phyloP scores from a whole-genome alignment of 2,329 filamentous ascomycete genomes.

The Capronia americana region DNA sequence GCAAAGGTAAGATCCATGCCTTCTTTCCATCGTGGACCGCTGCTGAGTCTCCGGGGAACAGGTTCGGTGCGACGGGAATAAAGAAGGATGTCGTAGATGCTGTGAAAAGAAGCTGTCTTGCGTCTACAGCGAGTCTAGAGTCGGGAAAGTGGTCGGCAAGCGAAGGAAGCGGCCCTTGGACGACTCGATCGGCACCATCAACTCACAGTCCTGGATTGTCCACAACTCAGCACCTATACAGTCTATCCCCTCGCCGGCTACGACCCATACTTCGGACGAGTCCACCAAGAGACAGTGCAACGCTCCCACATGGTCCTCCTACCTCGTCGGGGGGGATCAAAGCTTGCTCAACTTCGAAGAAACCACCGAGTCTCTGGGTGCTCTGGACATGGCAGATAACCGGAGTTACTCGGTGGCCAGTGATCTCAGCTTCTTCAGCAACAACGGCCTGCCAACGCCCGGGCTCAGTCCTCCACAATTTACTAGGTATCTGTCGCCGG shows the following conservation, averaged over 20 bases:
- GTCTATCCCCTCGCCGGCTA: conserved; percentile 37
- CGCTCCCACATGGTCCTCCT: conserved; percentile 32
- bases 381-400: conserved; percentile 35
- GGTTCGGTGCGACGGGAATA: conserved; percentile 41
- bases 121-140: conserved; percentile 40
- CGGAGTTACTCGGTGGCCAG: conserved; percentile 34
- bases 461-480: conserved; percentile 38
- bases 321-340: conserved; percentile 31
- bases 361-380: conserved; percentile 30
- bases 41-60: conserved; percentile 24
- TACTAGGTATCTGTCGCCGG: conserved; percentile 34
- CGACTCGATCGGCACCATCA: conserved; percentile 34
- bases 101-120: conserved; percentile 38
- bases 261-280: conserved; percentile 33
- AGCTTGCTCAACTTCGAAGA: conserved; percentile 33
- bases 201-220: conserved; percentile 33
- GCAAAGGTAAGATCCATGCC: conserved; percentile 34
- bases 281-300: conserved; percentile 26
- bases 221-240: conserved; percentile 27
- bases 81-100: conserved; percentile 39
- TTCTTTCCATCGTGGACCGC: neutral
- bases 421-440: conserved; percentile 33
- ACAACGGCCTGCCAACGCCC: conserved; percentile 36
- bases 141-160: conserved; percentile 40
- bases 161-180: conserved; percentile 39